Conservation (phyloP, 139 green algal species). For the Astrephomene gubernaculifera region DNA sequence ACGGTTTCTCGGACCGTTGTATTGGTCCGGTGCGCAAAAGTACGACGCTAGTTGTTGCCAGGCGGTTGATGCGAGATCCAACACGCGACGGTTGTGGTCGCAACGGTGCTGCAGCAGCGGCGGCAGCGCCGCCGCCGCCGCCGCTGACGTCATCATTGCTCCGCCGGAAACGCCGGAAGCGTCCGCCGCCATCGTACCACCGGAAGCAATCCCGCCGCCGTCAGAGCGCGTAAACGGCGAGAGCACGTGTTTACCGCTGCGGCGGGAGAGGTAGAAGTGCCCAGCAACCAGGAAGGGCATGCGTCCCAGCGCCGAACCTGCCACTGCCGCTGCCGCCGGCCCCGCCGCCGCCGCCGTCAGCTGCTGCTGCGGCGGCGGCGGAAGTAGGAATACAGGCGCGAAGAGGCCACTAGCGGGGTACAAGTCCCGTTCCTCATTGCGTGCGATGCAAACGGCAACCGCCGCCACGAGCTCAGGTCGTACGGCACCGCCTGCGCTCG, state of each 20-base stretch:
- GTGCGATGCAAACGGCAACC: slow-evolving; percentile 31
- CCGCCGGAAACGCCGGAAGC: neutral
- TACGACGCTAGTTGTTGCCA: slow-evolving; percentile 21
- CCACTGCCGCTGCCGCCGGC: neutral
- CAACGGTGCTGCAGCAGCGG: slow-evolving; percentile 31
- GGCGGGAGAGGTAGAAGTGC: slow-evolving; percentile 33
- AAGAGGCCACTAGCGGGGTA: slow-evolving; percentile 8
- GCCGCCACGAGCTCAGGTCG: slow-evolving; percentile 28
- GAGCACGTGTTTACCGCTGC: slow-evolving; percentile 20
- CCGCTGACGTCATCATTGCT: neutral
- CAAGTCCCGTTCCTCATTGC: slow-evolving; percentile 2
- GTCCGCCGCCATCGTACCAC: neutral
- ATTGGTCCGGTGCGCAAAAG: slow-evolving; percentile 18
- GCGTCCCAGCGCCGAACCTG: neutral
- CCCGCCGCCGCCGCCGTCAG: neutral
- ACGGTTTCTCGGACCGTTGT: neutral
- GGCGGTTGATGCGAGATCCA: slow-evolving; percentile 33
- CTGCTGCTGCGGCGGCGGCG: neutral
- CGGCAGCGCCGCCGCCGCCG: slow-evolving; percentile 26
- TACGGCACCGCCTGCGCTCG: neutral
- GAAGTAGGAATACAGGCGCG: slow-evolving; percentile 6
- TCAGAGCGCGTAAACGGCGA: neutral
- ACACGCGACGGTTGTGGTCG: slow-evolving; percentile 53
- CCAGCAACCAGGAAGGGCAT: slow-evolving; percentile 52
- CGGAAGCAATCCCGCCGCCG: neutral